phyloP scores from a whole-genome alignment of 2,329 filamentous ascomycete species.

The Fonsecaea multimorphosa region DNA sequence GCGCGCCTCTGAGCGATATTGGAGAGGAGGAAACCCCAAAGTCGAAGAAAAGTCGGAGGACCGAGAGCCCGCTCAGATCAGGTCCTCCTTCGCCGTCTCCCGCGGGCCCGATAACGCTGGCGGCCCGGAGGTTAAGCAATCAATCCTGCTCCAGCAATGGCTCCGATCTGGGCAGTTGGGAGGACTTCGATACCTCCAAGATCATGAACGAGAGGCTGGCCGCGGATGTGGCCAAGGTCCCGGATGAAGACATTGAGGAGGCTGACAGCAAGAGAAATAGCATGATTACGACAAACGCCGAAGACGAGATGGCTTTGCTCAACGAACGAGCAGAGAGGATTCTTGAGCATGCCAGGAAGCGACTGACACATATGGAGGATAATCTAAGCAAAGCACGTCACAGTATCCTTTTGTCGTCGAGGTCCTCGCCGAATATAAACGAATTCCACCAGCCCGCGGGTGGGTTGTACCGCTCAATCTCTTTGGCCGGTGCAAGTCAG shows the following conservation, averaged over 20 bases:
- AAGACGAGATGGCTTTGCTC: slow-evolving; percentile 74
- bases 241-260: slow-evolving; percentile 41
- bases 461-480: slow-evolving; percentile 51
- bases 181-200: slow-evolving; percentile 39
- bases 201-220: slow-evolving; percentile 38
- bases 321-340: slow-evolving; percentile 88
- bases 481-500: slow-evolving; percentile 38
- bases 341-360: slow-evolving; percentile 87
- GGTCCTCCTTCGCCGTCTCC: slow-evolving; percentile 33
- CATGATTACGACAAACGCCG: slow-evolving; percentile 51
- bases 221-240: slow-evolving; percentile 39
- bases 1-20: slow-evolving; percentile 54
- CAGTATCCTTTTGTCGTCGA: slow-evolving; percentile 63
- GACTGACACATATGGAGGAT: slow-evolving; percentile 90
- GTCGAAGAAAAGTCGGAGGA: slow-evolving; percentile 31
- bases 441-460: slow-evolving; percentile 50
- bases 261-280: slow-evolving; percentile 42
- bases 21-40: slow-evolving; percentile 49
- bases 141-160: slow-evolving; percentile 46
- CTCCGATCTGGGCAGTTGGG: slow-evolving; percentile 41
- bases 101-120: slow-evolving; percentile 15
- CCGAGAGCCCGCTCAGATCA: slow-evolving; percentile 11
- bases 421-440: slow-evolving; percentile 55
- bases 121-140: slow-evolving; percentile 60
- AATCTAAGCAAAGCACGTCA: slow-evolving; percentile 81